Base-by-base conservation (phyloP, 2,329 filamentous ascomycete genomes). In the Colletotrichum tanaceti region DNA sequence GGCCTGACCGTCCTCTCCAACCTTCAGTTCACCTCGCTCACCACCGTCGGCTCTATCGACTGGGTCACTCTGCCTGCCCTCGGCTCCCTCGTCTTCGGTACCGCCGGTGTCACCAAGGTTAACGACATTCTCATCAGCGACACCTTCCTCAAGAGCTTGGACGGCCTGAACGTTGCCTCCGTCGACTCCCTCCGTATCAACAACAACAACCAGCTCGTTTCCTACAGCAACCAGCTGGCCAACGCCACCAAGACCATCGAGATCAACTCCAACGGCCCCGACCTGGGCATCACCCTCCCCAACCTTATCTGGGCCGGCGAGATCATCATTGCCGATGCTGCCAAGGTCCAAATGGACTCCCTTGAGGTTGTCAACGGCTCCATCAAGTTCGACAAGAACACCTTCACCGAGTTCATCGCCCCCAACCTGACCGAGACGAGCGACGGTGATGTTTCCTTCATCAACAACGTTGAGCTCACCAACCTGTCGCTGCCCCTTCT, bases 131-230 rank as follows among this genome's bases (percentile, higher is more conserved):
- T 83, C 73, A 94, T 99, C 78, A 87, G 89, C 81, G 96, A 99
- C 85, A 99, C 96, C 58, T 89, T 90, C 80, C 88, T 99, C 74
- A 87, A 84, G 78, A 89, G 87, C 73, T 87, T 99, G 69, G 85
- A 90, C 73, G 94, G 93, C 77, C 92, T 99, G 79, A 91, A 93
- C 78, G 86, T 98, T 72, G 81, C 88, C 72, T 86, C 86, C n/a
- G 90, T 93, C 63, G 86, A 88, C 65, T 85, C 83, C 73, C 88
- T 99, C 78, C 85, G 92, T 79, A 91, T 99, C 81, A 91, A 93
- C 87, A 97, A 97, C 90, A 98, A 98, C 89, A 84, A 83, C 71
- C 90, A 91, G 77, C 86, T 99, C 74, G 88, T 87, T 77, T 85
- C 84, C 70, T 92, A 97, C 83, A 87, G 88, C 77, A 92, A 94